phyloP scores from a whole-genome alignment of 1,284 basidiomycete genomes.

The Phellinidium pouzarii region DNA sequence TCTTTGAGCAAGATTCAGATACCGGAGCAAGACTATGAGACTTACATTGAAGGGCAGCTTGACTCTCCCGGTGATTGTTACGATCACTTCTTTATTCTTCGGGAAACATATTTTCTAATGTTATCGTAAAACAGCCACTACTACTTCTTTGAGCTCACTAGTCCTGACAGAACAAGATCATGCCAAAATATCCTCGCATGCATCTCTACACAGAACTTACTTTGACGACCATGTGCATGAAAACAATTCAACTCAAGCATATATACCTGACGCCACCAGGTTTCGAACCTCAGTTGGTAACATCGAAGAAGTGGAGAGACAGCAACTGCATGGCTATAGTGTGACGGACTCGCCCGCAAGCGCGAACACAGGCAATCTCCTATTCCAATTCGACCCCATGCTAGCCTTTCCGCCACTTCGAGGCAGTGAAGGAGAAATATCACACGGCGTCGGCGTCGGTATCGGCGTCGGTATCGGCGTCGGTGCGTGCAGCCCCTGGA shows the following conservation, averaged over 20 bases:
- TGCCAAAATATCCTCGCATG: too few relatives aligned
- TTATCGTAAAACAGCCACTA: background rate
- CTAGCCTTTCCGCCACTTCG: slow-evolving; percentile 16
- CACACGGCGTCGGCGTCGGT: slow-evolving; percentile 13
- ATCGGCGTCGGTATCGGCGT: background rate
- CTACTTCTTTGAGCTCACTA: background rate
- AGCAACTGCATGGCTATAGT: background rate
- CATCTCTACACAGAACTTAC: too few relatives aligned
- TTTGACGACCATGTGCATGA: background rate
- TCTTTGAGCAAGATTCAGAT: slow-evolving; percentile 9
- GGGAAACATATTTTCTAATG: background rate
- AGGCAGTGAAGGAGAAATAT: too few relatives aligned
- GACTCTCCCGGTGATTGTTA: background rate
- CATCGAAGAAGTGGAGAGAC: slow-evolving; percentile 6
- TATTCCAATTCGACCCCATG: background rate
- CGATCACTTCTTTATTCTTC: background rate
- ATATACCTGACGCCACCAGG: too few relatives aligned
- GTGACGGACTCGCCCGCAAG: background rate
- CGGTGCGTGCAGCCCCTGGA: background rate
- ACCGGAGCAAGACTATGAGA: background rate
- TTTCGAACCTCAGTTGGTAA: background rate
- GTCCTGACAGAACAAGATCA: too few relatives aligned
- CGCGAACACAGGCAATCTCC: background rate
- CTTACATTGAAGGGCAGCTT: background rate
- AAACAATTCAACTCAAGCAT: background rate